Evolutionary conservation across 306 rosid species (phyloP).

Genomic region (Vigna unguiculata): DNA sequence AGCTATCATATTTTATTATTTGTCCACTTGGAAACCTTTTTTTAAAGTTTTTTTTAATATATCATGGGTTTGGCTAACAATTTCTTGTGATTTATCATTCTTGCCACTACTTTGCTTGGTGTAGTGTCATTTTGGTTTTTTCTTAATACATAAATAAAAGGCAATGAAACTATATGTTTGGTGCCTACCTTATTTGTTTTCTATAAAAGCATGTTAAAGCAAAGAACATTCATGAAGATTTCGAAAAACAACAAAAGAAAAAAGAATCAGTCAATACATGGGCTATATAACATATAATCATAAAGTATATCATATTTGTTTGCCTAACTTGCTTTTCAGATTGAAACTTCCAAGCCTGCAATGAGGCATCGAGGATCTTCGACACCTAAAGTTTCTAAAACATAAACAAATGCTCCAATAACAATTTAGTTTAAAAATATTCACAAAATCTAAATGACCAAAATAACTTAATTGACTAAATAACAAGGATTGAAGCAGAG

Average conservation of each 20-base stretch:
- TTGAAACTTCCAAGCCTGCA: conserved; percentile 62
- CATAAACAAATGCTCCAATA: conserved; percentile 33
- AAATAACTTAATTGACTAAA: conserved; percentile 26
- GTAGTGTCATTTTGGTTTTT: conserved; percentile 45
- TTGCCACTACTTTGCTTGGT: conserved; percentile 36
- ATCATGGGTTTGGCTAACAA: background rate
- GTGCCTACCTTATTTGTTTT: conserved; percentile 28
- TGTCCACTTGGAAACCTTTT: conserved; percentile 6
- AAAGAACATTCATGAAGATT: conserved; percentile 36
- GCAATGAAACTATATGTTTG: conserved; percentile 44
- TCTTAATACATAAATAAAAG: conserved; percentile 44
- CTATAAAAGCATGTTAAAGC: conserved; percentile 37
- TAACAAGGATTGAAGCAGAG: background rate
- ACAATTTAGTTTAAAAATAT: conserved; percentile 26
- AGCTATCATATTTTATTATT: background rate
- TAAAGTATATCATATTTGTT: no score
- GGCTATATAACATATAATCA: no score
- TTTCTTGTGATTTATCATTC: conserved; percentile 15
- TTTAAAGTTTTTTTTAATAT: conserved; percentile 5
- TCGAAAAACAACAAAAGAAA: no score
- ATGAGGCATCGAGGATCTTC: conserved; percentile 81
- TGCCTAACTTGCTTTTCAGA: conserved; percentile 51
- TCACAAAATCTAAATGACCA: conserved; percentile 21
- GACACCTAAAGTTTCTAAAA: conserved; percentile 42
- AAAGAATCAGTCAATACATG: no score